phyloP scores from a whole-genome alignment of 805 yeast species.

The Sungouiozyma intestinalis region DNA sequence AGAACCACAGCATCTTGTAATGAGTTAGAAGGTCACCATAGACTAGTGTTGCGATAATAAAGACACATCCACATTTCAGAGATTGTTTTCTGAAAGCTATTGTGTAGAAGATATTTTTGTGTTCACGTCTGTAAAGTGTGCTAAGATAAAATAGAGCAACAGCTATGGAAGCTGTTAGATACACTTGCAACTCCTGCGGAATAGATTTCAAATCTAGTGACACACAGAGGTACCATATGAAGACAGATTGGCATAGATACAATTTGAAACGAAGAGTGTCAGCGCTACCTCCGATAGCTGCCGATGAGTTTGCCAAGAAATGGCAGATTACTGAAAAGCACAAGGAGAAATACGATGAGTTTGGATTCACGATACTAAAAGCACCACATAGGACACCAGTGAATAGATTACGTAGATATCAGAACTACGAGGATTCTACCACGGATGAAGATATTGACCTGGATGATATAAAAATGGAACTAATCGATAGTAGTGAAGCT shows the following conservation, averaged over 20 bases:
- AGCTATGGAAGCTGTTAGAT: slow-evolving; percentile 26
- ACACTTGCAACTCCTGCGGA: slow-evolving; percentile 85
- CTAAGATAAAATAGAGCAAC: too few relatives aligned
- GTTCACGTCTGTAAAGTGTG: neutral
- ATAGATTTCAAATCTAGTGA: slow-evolving; percentile 74
- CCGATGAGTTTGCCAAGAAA: slow-evolving; percentile 37
- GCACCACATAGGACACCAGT: slow-evolving; percentile 3
- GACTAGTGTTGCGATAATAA: too few relatives aligned
- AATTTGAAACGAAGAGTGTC: slow-evolving; percentile 92
- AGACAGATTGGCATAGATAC: slow-evolving; percentile 96
- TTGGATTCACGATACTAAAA: slow-evolving; percentile 30
- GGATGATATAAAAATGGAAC: neutral
- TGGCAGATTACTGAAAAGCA: slow-evolving; percentile 28
- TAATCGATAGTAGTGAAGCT: neutral
- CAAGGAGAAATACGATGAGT: slow-evolving; percentile 29
- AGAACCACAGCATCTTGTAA: too few relatives aligned
- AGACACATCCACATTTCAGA: too few relatives aligned
- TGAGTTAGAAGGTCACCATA: too few relatives aligned
- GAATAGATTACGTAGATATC: neutral
- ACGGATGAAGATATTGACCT: slow-evolving; percentile 6
- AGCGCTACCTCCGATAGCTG: slow-evolving; percentile 58
- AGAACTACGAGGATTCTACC: neutral
- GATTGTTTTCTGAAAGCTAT: too few relatives aligned
- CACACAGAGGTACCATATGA: slow-evolving; percentile 87
- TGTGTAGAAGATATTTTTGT: neutral